Conservation (phyloP, 768 basidiomycete species). For the Lepiota brunneoincarnata region DNA sequence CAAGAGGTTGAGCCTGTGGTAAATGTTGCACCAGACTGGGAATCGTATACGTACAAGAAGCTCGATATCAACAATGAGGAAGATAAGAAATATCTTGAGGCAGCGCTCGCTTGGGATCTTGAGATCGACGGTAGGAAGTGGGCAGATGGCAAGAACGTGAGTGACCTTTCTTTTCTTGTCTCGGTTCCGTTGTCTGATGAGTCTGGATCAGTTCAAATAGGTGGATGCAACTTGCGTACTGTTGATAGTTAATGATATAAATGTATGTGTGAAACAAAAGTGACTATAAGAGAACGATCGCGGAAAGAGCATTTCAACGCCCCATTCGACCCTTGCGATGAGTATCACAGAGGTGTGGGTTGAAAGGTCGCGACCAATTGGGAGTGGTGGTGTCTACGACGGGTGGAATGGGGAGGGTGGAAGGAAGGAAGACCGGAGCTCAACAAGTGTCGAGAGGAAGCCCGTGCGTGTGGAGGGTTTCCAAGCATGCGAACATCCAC, state of each 20-base stretch:
- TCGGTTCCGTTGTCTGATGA: not conserved
- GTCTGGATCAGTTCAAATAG: constrained; percentile 1
- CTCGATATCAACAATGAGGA: constrained; percentile 70
- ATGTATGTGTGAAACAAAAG: not conserved
- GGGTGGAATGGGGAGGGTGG: too few relatives aligned
- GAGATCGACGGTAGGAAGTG: constrained; percentile 86
- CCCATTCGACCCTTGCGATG: too few relatives aligned
- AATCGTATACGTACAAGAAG: constrained; percentile 79
- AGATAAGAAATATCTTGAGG: constrained; percentile 91
- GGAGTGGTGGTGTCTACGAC: too few relatives aligned
- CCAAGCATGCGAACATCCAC: too few relatives aligned
- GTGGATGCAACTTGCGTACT: not conserved
- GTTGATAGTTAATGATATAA: not conserved
- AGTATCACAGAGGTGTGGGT: too few relatives aligned
- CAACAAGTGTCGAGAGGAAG: too few relatives aligned
- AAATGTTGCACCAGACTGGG: constrained; percentile 85
- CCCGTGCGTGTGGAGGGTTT: too few relatives aligned
- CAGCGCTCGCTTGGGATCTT: constrained; percentile 91
- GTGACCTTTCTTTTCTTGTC: constrained; percentile 27
- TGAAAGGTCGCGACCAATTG: too few relatives aligned
- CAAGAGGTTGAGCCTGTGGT: constrained; percentile 68
- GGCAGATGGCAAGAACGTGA: constrained; percentile 87
- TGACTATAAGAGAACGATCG: too few relatives aligned
- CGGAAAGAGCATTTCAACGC: too few relatives aligned
- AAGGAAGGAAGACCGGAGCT: too few relatives aligned